Evolutionary conservation across 1,284 basidiomycete species (phyloP), one percentile per base, ranked within the genome.

Genomic region (Ganoderma sinense): DNA sequence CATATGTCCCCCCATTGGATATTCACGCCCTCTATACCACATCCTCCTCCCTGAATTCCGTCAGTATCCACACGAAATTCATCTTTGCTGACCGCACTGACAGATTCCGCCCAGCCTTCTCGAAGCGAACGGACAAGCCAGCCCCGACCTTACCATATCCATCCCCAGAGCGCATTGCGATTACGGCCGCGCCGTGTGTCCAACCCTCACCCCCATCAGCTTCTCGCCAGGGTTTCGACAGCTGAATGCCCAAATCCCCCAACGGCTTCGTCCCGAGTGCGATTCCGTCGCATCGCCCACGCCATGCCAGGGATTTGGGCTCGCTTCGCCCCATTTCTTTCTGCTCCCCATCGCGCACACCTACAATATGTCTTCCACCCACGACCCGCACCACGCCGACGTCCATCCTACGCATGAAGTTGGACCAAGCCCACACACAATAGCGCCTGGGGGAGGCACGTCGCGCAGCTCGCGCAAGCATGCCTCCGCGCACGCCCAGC

Each of bases 231-330:
- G 29, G 18, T 11, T 56, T 33, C 53, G 53, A 56, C 53, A 33
- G 53, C 16, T 56, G 53, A 20, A 31, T 56, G 53, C 53, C 53
- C 29, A 31, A 31, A 18, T 29, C 18, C 14, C 14, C 14, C 53
- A 18, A 56, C 53, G 29, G 53, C 53, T 56, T 56, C 53, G 4
- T 56, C 29, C 53, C 53, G 53, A 56, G 53, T 56, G 53, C 53
- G 53, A 56, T 56, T 56, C 53, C 53, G 53, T 56, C 53, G 53
- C 53, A 56, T 56, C 53, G 29, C 16, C 53, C 29, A 33, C 53
- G 53, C 53, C 29, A 33, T 56, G 53, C 53, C 53, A 56, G 53
- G 31, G 31, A 18, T 31, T 10, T 5, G 53, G 23, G 2, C 29
- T 56, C 53, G 29, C 53, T 29, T 26, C 51, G 26, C 13, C 14